Base-by-base conservation (phyloP, 2,329 filamentous ascomycete species). In the Sclerotinia glacialis region DNA sequence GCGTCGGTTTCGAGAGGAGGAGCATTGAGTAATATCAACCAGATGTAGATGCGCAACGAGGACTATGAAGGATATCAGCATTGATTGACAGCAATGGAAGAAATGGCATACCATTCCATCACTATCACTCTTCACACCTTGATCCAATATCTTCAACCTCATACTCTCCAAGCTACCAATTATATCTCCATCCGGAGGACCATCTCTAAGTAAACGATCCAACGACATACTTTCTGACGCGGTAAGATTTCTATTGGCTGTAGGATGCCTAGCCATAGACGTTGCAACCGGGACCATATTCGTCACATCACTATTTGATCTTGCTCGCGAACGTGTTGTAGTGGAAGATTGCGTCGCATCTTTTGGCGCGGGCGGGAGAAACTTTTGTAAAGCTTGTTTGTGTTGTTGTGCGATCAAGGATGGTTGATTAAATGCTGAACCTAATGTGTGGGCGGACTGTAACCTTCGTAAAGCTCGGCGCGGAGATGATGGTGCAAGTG, bases 21-120 rank as follows among this genome's bases (percentile, higher is more conserved):
- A 42, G 93, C 89, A 76, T 97, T 91, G 73, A 99, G 89, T 16
- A 99, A 86, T 72, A 97, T 91, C 50, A 98, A 85, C 95, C 95
- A 99, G 71, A 96, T 87, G 78, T 99, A 98, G 77, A 98, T 96
- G 74, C 95, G 89, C 69, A 95, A 82, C 55, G 93, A 89, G 26
- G 95, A 99, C 94, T 97, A 34, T 42, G 46, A 31, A 40, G 31
- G 34, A 60, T 18, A 60, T 71, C 69, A 72, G 68, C 67, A 69
- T 44, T 52, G 50, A 66, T 46, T 28, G 46, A 44, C 67, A 69
- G 21, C 47, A 65, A 26, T 23, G 42, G 23, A 61, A 50, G 62
- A 50, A 60, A 34, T 54, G 58, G 74, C 81, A 77, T 76, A 92
- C 90, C 90, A 93, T 93, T 82, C 91, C 91, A 78, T 94, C 91